Base-by-base conservation (phyloP, 2,329 filamentous ascomycete species). In the Exophiala calicioides region DNA sequence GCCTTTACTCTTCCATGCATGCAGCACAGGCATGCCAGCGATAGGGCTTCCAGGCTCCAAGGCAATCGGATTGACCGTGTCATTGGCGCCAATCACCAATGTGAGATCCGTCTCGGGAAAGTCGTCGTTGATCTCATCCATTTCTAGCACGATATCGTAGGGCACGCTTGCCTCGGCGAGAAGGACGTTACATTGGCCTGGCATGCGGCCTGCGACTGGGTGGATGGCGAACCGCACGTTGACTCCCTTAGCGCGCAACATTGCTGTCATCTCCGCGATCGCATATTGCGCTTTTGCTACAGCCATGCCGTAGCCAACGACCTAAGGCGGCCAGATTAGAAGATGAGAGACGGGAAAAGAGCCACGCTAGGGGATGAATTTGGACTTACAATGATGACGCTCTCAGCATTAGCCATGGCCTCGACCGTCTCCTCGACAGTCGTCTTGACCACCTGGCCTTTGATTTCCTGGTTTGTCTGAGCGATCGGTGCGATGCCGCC, bases 101-200 rank as follows among this genome's bases (percentile, higher is more conserved):
- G 88, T 90, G 7, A 95, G 75, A 60, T 95, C 90, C 0, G 90
- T 94, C 20, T 93, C 86, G 5, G 76, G 68, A 65, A 95, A 95
- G 61, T 95, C 89, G 53, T 94, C 89, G 66, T 95, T 95, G 70
- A 95, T 94, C 72, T 95, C 90, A 59, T 95, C 90, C 89, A 95
- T 95, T 69, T 95, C 89, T 34, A 94, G 77, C 20, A 95, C 89
- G 45, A 95, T 91, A 59, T 95, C 90, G 61, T 95, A 95, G 2
- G 88, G 88, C 21, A 95, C 90, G 24, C 80, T 85, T 1, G 90
- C 90, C 66, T 95, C 90, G 0, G 90, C 90, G 10, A 95, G 80
- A 2, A 95, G 75, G 3, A 95, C 89, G 61, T 95, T 95, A 71
- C 89, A 95, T 68, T 95, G 90, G 0, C 90, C 90, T 0, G 90